Conservation (phyloP, 306 rosid genomes). For the Cucumis melo region DNA sequence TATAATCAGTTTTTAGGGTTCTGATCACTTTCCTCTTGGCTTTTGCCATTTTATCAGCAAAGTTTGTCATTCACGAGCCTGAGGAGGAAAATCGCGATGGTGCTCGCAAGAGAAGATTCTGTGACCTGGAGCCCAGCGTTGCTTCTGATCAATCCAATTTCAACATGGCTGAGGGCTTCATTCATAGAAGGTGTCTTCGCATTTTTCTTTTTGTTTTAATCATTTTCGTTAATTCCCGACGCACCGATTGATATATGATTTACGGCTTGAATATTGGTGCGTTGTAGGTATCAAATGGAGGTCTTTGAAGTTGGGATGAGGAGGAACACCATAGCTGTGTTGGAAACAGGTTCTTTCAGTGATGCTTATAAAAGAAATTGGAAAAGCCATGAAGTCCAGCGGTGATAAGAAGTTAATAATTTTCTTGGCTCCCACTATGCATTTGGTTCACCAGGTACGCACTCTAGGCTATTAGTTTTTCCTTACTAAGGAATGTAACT, state of each 20-base stretch:
- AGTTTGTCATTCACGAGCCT: slow-evolving; percentile 18
- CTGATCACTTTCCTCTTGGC: neutral
- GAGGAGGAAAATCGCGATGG: neutral
- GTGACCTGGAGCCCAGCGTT: neutral
- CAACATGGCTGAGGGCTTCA: slow-evolving; percentile 7
- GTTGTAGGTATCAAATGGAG: slow-evolving; percentile 49
- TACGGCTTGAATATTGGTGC: neutral
- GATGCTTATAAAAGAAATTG: slow-evolving; percentile 52
- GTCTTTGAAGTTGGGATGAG: slow-evolving; percentile 49
- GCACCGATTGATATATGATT: neutral
- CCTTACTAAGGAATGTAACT: neutral
- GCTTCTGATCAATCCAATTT: slow-evolving; percentile 7
- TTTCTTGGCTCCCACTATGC: slow-evolving; percentile 86
- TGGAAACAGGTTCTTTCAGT: slow-evolving; percentile 76
- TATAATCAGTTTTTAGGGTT: neutral
- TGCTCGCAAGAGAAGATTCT: slow-evolving; percentile 12
- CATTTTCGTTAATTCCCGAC: neutral
- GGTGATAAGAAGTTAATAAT: slow-evolving; percentile 29
- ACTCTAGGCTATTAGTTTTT: neutral
- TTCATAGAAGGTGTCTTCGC: slow-evolving; percentile 43
- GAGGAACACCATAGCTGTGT: slow-evolving; percentile 65
- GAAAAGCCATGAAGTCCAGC: slow-evolving; percentile 26
- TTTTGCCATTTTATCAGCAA: neutral
- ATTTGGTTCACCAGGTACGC: slow-evolving; percentile 71
- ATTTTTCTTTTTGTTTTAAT: neutral